A percentile compares a stretch with the other conserved stretches of the same genome.
Evolutionary conservation across 305 asterid species (phyloP).

Genomic region (Fraxinus velutina): DNA sequence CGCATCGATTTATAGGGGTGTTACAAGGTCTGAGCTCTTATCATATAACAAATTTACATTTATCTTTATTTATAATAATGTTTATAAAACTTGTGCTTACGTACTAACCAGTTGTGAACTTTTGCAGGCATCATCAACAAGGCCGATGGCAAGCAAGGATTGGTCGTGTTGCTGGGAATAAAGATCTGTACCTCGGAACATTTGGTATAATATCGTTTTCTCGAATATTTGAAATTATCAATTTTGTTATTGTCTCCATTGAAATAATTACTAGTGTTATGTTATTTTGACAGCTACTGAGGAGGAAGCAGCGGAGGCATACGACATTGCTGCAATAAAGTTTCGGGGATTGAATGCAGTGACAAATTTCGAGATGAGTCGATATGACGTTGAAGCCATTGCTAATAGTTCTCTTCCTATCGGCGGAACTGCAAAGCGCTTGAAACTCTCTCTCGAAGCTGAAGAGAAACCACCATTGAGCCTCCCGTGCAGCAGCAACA

Average conservation of each 20-base stretch:
- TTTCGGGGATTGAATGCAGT: conserved; percentile 85
- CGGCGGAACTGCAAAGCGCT: conserved; percentile 77
- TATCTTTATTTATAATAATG: neutral
- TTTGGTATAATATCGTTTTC: conserved; percentile 44
- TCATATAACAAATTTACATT: neutral
- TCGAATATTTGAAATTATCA: neutral
- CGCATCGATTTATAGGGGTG: conserved; percentile 83
- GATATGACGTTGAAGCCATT: conserved; percentile 82
- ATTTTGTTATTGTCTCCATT: neutral
- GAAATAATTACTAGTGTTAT: neutral
- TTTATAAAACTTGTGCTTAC: neutral
- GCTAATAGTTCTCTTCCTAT: conserved; percentile 77
- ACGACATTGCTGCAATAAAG: conserved; percentile 95
- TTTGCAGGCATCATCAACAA: conserved; percentile 90
- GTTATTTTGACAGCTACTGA: conserved; percentile 58
- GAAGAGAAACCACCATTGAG: conserved; percentile 44
- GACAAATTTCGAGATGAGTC: conserved; percentile 88
- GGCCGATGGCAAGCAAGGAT: conserved; percentile 99
- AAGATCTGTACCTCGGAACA: conserved; percentile 90
- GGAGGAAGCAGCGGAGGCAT: conserved; percentile 99
- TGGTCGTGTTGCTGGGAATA: conserved; percentile 94
- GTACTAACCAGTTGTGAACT: neutral
- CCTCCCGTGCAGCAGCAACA: conserved; percentile 19
- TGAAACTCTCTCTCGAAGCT: conserved; percentile 57
- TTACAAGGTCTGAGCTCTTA: conserved; percentile 55